Conservation (phyloP, 1,139 yeast species). For the Candida pseudocylindracea region DNA sequence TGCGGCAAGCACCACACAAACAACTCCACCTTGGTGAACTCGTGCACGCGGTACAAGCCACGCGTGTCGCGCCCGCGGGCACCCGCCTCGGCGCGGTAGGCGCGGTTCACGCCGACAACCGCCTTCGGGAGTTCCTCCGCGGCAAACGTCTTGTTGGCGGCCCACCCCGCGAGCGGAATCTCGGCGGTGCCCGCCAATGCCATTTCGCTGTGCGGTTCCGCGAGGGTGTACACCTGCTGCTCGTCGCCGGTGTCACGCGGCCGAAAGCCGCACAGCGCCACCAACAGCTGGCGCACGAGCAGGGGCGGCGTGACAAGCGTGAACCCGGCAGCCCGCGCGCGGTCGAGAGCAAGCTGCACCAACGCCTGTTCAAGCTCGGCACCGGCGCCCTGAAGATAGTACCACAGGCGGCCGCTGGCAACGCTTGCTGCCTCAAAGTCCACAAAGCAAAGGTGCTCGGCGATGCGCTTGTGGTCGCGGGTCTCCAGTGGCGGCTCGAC, state of each 20-base stretch:
- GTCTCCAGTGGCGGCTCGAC: background rate
- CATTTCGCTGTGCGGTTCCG: slow-evolving; percentile 13
- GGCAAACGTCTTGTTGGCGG: slow-evolving; percentile 13
- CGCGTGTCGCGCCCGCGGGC: slow-evolving; percentile 85
- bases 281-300: slow-evolving; percentile 54
- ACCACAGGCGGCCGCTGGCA: slow-evolving; percentile 77
- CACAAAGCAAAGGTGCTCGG: slow-evolving; percentile 33
- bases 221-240: slow-evolving; percentile 56
- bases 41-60: slow-evolving; percentile 90
- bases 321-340: slow-evolving; percentile 51
- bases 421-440: slow-evolving; percentile 55
- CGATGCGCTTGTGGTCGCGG: slow-evolving; percentile 47
- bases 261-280: slow-evolving; percentile 83
- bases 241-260: slow-evolving; percentile 84
- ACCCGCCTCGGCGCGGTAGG: slow-evolving; percentile 94
- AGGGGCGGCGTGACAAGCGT: slow-evolving; percentile 65
- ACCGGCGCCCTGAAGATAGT: slow-evolving; percentile 68
- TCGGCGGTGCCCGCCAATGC: slow-evolving; percentile 92
- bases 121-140: slow-evolving; percentile 22
- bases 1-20: slow-evolving; percentile 49
- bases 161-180: slow-evolving; percentile 63
- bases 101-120: slow-evolving; percentile 66
- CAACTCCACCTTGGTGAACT: slow-evolving; percentile 89
- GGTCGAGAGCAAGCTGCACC: slow-evolving; percentile 49
- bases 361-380: slow-evolving; percentile 82